phyloP scores from a whole-genome alignment of 148 eudicot species.

The Chenopodium quinoa region DNA sequence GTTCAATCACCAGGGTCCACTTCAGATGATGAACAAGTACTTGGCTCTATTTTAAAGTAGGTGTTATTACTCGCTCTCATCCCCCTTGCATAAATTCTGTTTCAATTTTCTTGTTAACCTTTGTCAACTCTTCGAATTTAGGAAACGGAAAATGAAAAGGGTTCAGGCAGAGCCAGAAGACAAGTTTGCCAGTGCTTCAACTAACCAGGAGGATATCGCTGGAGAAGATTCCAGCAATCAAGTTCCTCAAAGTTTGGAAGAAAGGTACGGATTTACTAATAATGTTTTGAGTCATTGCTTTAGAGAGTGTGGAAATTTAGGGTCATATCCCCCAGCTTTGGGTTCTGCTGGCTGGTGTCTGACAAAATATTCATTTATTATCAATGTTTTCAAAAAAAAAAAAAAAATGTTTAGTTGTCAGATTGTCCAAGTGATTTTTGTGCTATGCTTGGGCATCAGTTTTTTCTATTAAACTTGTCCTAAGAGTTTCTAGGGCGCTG shows the following conservation, averaged over 20 bases:
- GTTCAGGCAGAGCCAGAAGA: slow-evolving; percentile 22
- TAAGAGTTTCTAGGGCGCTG: neutral
- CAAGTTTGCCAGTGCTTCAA: slow-evolving; percentile 19
- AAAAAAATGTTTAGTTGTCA: neutral
- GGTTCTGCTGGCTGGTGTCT: neutral
- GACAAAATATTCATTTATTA: neutral
- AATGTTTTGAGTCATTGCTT: neutral
- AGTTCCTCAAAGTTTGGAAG: slow-evolving; percentile 19
- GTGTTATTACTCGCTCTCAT: slow-evolving; percentile 24
- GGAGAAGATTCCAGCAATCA: slow-evolving; percentile 16
- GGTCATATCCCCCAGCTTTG: neutral
- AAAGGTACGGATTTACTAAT: slow-evolving; percentile 21
- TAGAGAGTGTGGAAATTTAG: neutral
- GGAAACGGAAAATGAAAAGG: slow-evolving; percentile 39
- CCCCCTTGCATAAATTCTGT: slow-evolving; percentile 5
- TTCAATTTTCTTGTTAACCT: neutral
- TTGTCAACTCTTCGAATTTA: slow-evolving; percentile 6
- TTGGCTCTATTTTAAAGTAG: slow-evolving; percentile 54
- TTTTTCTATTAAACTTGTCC: neutral
- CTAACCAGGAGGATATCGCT: slow-evolving; percentile 4
- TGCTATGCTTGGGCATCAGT: neutral
- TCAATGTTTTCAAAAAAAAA: neutral
- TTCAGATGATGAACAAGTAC: slow-evolving; percentile 56
- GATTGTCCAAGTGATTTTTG: neutral
- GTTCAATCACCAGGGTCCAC: slow-evolving; percentile 30